phyloP scores from a whole-genome alignment of 1,139 yeast genomes.

The Candida pseudocylindracea region DNA sequence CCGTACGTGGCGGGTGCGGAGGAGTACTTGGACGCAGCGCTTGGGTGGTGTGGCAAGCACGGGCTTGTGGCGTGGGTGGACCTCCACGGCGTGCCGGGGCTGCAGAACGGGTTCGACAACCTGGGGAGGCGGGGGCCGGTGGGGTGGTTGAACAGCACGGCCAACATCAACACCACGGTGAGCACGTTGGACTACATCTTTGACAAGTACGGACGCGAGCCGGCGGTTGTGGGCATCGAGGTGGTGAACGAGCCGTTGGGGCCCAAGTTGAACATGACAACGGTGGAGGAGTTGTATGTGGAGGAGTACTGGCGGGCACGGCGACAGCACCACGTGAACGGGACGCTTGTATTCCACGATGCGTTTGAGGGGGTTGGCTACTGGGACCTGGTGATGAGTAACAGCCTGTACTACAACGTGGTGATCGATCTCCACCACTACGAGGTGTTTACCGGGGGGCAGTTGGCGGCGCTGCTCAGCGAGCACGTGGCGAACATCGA shows the following conservation, averaged over 20 bases:
- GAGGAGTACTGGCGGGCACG: slow-evolving; percentile 17
- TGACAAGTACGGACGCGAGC: slow-evolving; percentile 41
- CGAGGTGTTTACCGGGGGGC: slow-evolving; percentile 56
- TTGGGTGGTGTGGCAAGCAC: slow-evolving; percentile 47
- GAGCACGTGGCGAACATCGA: slow-evolving; percentile 47
- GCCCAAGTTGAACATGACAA: slow-evolving; percentile 27
- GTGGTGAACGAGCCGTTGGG: slow-evolving; percentile 83
- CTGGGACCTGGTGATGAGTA: slow-evolving; percentile 34
- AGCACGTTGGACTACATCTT: slow-evolving; percentile 21
- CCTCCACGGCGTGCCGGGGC: slow-evolving; percentile 92
- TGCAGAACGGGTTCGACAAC: slow-evolving; percentile 92
- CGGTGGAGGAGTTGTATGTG: slow-evolving; percentile 20
- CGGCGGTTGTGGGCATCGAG: slow-evolving; percentile 65
- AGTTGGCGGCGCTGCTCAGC: slow-evolving; percentile 30
- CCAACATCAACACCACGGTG: slow-evolving; percentile 26
- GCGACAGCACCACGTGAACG: slow-evolving; percentile 4
- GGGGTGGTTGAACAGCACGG: slow-evolving; percentile 26
- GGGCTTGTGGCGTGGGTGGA: slow-evolving; percentile 74
- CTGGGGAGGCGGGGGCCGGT: slow-evolving; percentile 56
- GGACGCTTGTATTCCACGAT: slow-evolving; percentile 48
- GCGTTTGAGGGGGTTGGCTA: slow-evolving; percentile 42
- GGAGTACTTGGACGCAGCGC: slow-evolving; percentile 47
- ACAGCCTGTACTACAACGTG: slow-evolving; percentile 32
- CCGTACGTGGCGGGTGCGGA: slow-evolving; percentile 84
- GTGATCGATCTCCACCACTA: slow-evolving; percentile 83